Conservation (phyloP, 2,329 filamentous ascomycete genomes). For the Aspergillus carbonarius region DNA sequence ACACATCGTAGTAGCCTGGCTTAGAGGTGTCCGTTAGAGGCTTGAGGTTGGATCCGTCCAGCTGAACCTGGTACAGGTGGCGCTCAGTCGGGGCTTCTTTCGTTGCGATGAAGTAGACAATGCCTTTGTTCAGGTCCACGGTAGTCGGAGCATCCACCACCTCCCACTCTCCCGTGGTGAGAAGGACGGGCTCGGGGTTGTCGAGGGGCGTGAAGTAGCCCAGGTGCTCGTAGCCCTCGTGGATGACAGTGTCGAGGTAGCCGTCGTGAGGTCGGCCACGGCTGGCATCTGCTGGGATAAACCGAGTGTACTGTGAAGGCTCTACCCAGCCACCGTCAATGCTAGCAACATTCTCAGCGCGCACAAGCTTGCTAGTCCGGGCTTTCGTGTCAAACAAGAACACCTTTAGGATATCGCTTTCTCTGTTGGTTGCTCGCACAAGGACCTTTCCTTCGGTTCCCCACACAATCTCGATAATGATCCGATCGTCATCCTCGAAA, state of each 20-base stretch:
- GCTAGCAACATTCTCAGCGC: constrained; percentile 73
- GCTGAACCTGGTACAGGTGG: constrained; percentile 84
- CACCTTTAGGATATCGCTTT: constrained; percentile 86
- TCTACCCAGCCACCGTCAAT: constrained; percentile 99
- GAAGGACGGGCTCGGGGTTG: constrained; percentile 73
- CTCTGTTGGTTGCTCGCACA: constrained; percentile 88
- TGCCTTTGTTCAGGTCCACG: constrained; percentile 77
- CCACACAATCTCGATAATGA: constrained; percentile 94
- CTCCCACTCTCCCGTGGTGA: constrained; percentile 90
- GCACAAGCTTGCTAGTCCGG: constrained; percentile 73
- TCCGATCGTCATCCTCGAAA: constrained; percentile 75
- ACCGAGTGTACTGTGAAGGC: constrained; percentile 80
- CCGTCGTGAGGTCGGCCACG: constrained; percentile 79
- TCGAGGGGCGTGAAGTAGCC: constrained; percentile 91
- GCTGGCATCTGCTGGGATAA: constrained; percentile 76
- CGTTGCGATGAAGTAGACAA: constrained; percentile 88
- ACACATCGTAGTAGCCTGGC: constrained; percentile 76
- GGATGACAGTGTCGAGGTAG: constrained; percentile 87
- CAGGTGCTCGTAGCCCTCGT: constrained; percentile 84
- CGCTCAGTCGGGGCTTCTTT: constrained; percentile 86
- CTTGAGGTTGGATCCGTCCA: constrained; percentile 72
- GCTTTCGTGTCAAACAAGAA: constrained; percentile 76
- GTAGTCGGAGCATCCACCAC: constrained; percentile 82
- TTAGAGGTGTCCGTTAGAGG: constrained; percentile 71
- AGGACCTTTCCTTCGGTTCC: constrained; percentile 76